Evolutionary conservation across 1,139 yeast genomes (phyloP).

Genomic region (Eremothecium sinecaudum): DNA sequence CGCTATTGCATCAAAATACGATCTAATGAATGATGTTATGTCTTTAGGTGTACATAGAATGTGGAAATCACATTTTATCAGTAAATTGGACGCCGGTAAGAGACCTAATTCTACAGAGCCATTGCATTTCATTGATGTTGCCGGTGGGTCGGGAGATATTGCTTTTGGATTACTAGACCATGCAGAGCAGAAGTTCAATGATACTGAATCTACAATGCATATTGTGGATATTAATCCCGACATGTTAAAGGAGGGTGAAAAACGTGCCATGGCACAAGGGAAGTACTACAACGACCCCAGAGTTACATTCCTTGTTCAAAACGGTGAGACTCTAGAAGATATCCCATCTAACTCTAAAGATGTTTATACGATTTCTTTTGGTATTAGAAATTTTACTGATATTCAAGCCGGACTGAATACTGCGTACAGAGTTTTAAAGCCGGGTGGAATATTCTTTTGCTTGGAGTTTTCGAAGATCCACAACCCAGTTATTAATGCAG

Average conservation of each 20-base stretch:
- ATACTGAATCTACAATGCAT: conserved; percentile 69
- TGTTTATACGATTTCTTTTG: conserved; percentile 92
- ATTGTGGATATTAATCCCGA: conserved; percentile 93
- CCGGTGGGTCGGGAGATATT: conserved; percentile 98
- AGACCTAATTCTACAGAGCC: conserved; percentile 78
- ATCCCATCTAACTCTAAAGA: conserved; percentile 86
- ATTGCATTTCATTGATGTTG: conserved; percentile 83
- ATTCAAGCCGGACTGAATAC: conserved; percentile 88
- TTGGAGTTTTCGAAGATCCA: conserved; percentile 90
- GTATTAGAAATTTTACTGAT: conserved; percentile 92
- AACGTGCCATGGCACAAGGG: conserved; percentile 48
- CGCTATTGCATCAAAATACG: conserved; percentile 89
- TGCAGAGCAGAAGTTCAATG: conserved; percentile 72
- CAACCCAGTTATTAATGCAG: conserved; percentile 60
- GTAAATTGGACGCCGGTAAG: conserved; percentile 85
- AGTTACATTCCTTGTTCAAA: conserved; percentile 75
- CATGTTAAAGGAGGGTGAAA: conserved; percentile 88
- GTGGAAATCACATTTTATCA: conserved; percentile 89
- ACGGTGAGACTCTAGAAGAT: conserved; percentile 81
- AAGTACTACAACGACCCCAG: conserved; percentile 48
- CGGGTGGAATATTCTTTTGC: conserved; percentile 98
- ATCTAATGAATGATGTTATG: conserved; percentile 97
- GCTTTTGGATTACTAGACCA: conserved; percentile 92
- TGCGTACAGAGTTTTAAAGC: conserved; percentile 88
- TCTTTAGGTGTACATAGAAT: conserved; percentile 88